These are phyloP conservation scores for Isatis tinctoria DNA, from an alignment of 345 rosid genomes.

Conservation along the genomic window DNA sequence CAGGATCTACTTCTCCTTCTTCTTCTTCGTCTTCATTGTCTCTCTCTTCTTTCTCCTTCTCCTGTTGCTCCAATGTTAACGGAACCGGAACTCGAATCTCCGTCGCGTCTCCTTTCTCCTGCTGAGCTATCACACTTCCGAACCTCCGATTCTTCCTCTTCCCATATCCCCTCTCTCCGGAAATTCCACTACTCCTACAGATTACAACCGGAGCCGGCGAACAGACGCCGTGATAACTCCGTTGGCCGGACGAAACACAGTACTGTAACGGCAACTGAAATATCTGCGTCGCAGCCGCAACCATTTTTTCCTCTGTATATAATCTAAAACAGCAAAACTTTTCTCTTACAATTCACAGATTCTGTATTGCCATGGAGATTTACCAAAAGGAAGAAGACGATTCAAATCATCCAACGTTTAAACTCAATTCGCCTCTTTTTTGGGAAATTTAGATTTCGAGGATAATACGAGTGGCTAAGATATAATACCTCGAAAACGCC, in stretches of 20 bases:
- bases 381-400: constrained; percentile 2
- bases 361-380: constrained; percentile 15
- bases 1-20: constrained; percentile 30
- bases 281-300: constrained; percentile 17
- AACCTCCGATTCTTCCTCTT: constrained; percentile 21
- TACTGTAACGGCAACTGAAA: constrained; percentile 25
- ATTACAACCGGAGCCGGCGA: constrained; percentile 22
- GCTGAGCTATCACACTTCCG: constrained; percentile 20
- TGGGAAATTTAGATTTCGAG: neutral
- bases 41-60: constrained; percentile 24
- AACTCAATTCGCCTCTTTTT: neutral
- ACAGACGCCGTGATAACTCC: constrained; percentile 12
- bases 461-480: constrained; percentile 15
- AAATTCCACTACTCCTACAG: neutral
- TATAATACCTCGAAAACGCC: neutral
- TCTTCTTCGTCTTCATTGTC: constrained; percentile 12
- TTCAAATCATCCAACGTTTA: neutral
- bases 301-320: constrained; percentile 2
- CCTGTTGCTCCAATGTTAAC: constrained; percentile 33
- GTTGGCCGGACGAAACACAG: constrained; percentile 15
- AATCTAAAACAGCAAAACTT: neutral
- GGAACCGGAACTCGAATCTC: constrained; percentile 37
- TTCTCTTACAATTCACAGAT: constrained; percentile 6
- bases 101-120: constrained; percentile 35
- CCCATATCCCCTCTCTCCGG: neutral